Conservation (phyloP, 805 yeast genomes). For the Yarrowia divulgata region DNA sequence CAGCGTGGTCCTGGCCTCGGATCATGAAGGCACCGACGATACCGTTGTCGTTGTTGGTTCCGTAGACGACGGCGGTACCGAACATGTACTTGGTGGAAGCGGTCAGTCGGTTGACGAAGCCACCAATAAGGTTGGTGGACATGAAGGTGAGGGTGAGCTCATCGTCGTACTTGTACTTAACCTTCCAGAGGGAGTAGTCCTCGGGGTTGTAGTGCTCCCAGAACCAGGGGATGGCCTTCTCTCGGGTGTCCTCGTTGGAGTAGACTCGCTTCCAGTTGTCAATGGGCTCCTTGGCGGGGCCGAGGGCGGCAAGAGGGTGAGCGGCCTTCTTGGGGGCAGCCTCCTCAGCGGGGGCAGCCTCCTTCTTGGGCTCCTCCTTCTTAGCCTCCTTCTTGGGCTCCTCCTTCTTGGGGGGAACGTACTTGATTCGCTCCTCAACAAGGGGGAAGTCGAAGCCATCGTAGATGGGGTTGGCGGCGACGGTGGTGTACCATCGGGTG, state of each 20-base stretch:
- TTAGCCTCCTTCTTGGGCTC: conserved; percentile 57
- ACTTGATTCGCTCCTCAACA: conserved; percentile 70
- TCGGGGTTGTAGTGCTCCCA: conserved; percentile 92
- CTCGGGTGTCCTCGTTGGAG: conserved; percentile 97
- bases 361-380: conserved; percentile 53
- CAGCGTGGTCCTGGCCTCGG: conserved; percentile 89
- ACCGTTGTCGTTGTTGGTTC: conserved; percentile 98
- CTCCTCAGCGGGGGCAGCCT: conserved; percentile 50
- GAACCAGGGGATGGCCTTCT: conserved; percentile 95
- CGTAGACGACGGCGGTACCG: conserved; percentile 93
- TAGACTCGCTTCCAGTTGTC: conserved; percentile 97
- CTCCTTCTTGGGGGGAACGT: conserved; percentile 78
- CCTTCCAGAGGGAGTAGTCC: conserved; percentile 95
- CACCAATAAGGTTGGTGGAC: conserved; percentile 98
- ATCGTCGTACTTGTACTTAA: conserved; percentile 96
- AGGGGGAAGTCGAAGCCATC: conserved; percentile 60
- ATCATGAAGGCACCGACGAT: conserved; percentile 92
- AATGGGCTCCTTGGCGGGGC: conserved; percentile 70
- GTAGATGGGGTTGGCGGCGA: conserved; percentile 57
- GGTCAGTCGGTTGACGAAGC: conserved; percentile 93
- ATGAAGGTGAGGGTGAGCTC: conserved; percentile 96
- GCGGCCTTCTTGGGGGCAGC: conserved; percentile 74
- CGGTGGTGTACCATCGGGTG: conserved; percentile 76
- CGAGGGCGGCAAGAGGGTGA: conserved; percentile 89
- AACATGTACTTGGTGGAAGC: conserved; percentile 94